Conservation (phyloP, 106 monocot species). For the Allium cepa region DNA sequence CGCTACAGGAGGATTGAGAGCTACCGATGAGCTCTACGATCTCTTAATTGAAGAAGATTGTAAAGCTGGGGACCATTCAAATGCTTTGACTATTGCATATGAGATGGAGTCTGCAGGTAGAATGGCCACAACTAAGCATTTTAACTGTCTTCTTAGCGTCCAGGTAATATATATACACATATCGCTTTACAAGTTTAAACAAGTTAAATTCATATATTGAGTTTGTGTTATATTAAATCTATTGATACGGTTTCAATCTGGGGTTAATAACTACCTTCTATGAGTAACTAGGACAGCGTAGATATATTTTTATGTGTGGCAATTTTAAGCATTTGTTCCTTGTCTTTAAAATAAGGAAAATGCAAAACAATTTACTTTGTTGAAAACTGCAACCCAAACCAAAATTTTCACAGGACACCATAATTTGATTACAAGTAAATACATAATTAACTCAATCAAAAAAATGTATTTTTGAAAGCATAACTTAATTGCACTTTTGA, state of each 20-base stretch:
- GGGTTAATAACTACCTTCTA: background rate
- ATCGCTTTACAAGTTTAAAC: background rate
- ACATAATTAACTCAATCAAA: no score
- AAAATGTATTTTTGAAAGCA: no score
- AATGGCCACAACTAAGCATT: conserved; percentile 99
- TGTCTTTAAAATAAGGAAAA: no score
- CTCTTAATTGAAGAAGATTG: conserved; percentile 92
- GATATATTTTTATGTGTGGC: background rate
- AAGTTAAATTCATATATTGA: background rate
- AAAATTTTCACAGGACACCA: no score
- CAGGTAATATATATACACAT: conserved; percentile 38
- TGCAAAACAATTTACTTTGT: no score
- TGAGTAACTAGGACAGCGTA: background rate
- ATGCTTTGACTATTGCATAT: conserved; percentile 97
- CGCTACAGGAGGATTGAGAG: conserved; percentile 81
- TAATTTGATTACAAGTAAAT: no score
- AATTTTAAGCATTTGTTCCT: no score
- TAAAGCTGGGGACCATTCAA: conserved; percentile 95
- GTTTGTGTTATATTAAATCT: background rate
- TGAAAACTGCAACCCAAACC: no score
- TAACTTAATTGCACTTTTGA: no score
- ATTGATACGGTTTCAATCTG: background rate
- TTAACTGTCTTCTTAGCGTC: conserved; percentile 93
- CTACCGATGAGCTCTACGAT: conserved; percentile 90
- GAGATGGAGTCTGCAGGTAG: conserved; percentile 97